Percentiles rank a stretch among this genome's conserved stretches.
Conservation (phyloP, 306 rosid species). For the Ammopiptanthus mongolicus region DNA sequence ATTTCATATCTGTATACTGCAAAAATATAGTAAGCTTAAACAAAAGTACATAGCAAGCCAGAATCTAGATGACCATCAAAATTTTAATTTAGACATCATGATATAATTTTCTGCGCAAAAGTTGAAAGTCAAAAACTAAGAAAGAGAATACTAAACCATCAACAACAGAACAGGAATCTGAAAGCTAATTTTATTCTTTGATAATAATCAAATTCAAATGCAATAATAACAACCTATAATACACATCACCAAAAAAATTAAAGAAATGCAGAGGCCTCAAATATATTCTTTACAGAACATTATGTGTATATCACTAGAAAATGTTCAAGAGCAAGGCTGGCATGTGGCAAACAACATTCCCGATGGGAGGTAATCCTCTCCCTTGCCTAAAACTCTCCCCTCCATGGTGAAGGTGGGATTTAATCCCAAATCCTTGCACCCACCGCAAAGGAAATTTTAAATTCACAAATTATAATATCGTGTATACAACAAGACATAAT, state of each 20-base stretch:
- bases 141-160: constrained; percentile 1
- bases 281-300: constrained; percentile 1
- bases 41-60: constrained; percentile 4
- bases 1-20: constrained; percentile 42
- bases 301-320: background rate
- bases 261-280: background rate
- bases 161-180: background rate
- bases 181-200: background rate
- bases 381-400: background rate
- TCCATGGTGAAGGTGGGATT: background rate
- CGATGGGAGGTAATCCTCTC: background rate
- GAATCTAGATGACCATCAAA: constrained; percentile 7
- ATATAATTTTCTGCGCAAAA: constrained; percentile 9
- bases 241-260: background rate
- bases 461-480: background rate
- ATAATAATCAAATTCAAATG: background rate
- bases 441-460: background rate
- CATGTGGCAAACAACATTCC: background rate
- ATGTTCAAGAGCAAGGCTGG: background rate
- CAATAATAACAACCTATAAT: constrained; percentile 4
- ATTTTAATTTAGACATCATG: background rate
- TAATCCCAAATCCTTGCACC: background rate
- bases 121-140: background rate
- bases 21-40: constrained; percentile 26
- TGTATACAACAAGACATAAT: background rate